phyloP scores from a whole-genome alignment of 306 rosid species.

The Inga leiocalycina region DNA sequence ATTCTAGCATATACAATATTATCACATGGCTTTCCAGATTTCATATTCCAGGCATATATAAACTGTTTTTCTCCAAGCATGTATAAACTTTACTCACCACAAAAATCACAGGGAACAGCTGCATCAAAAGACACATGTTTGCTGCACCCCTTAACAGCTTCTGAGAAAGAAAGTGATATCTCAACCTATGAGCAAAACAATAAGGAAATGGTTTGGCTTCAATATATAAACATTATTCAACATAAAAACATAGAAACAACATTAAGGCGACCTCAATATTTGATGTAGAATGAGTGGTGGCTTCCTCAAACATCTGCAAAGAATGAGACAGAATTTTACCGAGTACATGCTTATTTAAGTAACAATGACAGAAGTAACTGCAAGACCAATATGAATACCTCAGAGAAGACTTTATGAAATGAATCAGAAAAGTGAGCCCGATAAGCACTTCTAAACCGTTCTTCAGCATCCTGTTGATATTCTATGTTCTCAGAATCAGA shows the following conservation, averaged over 20 bases:
- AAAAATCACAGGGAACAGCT: slow-evolving; percentile 75
- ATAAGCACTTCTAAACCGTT: slow-evolving; percentile 59
- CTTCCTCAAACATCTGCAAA: slow-evolving; percentile 86
- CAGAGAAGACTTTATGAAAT: slow-evolving; percentile 87
- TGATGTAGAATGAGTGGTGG: slow-evolving; percentile 56
- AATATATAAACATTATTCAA: slow-evolving; percentile 29
- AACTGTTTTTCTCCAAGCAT: slow-evolving; percentile 27
- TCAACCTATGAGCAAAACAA: slow-evolving; percentile 61
- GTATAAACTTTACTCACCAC: slow-evolving; percentile 64
- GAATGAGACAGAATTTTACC: slow-evolving; percentile 24
- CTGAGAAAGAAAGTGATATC: slow-evolving; percentile 70
- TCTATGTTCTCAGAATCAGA: slow-evolving; percentile 52
- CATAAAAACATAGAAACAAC: slow-evolving; percentile 20
- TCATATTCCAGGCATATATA: slow-evolving; percentile 25
- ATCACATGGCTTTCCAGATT: slow-evolving; percentile 14
- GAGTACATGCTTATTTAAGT: background rate
- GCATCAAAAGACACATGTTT: slow-evolving; percentile 72
- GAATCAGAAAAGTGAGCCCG: slow-evolving; percentile 82
- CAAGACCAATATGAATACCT: slow-evolving; percentile 53
- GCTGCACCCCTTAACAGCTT: slow-evolving; percentile 89
- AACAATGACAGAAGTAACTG: background rate
- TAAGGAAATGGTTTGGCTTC: slow-evolving; percentile 28
- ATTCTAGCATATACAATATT: slow-evolving; percentile 23
- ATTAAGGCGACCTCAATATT: slow-evolving; percentile 71
- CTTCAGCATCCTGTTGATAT: slow-evolving; percentile 52